These are phyloP conservation scores for Pyrrhoderma noxium DNA, from an alignment of 1,284 basidiomycete species.

Conservation along the genomic window DNA sequence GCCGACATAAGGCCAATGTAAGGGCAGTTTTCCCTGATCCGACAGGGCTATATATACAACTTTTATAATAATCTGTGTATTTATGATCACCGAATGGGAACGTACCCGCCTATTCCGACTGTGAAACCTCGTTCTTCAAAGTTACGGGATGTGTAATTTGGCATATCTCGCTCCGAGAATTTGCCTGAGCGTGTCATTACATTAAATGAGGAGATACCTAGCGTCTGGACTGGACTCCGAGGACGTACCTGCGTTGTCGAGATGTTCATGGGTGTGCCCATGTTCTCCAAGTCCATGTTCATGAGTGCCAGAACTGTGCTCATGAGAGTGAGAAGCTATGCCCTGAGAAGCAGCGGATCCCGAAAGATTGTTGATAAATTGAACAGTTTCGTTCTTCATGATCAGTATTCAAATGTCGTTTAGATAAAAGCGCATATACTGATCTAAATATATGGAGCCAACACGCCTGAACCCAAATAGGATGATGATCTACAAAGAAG, in stretches of 20 bases:
- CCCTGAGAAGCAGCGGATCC: constrained; percentile 27
- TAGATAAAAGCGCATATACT: too few relatives aligned
- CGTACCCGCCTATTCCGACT: constrained; percentile 91
- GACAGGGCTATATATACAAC: constrained; percentile 65
- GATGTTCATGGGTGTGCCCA: constrained; percentile 86
- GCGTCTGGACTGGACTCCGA: background rate
- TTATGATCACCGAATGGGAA: background rate
- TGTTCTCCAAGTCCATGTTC: constrained; percentile 54
- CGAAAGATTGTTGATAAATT: constrained; percentile 63
- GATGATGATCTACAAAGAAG: too few relatives aligned
- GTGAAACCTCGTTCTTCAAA: constrained; percentile 95
- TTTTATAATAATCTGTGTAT: background rate
- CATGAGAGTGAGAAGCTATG: constrained; percentile 35
- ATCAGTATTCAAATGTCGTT: background rate
- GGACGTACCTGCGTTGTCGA: constrained; percentile 76
- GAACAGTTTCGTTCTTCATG: constrained; percentile 33
- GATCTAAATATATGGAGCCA: too few relatives aligned
- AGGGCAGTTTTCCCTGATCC: constrained; percentile 97
- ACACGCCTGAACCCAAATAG: too few relatives aligned
- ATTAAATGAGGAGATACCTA: constrained; percentile 17
- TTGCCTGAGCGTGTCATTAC: constrained; percentile 53
- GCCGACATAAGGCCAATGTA: constrained; percentile 86
- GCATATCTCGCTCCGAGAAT: constrained; percentile 88
- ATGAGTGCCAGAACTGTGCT: constrained; percentile 34
- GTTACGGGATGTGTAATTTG: constrained; percentile 78